Base-by-base conservation (phyloP, 139 green algal species). In the Chlamydomonas schloesseri region DNA sequence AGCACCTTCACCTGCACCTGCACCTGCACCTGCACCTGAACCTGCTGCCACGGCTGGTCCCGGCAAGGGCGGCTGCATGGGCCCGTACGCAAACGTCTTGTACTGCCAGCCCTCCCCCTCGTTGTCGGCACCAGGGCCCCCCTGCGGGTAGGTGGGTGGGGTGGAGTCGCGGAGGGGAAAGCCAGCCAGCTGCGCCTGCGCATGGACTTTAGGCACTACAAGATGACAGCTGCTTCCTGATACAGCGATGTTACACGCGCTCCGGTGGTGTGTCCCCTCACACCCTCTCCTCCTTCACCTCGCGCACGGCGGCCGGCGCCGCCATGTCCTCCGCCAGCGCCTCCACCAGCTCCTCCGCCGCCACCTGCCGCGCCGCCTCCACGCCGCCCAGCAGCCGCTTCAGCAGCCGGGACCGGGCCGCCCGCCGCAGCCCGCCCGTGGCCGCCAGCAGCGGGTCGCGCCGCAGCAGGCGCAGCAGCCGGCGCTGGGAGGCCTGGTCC, bases 71-170 rank as follows among this genome's bases (percentile, higher is more conserved):
- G 71, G 24, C 60, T 13, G 18, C 37, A 42, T n/a, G 55, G 81
- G 81, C 5, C 81, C 81, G 33, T 86, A 86, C 23, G 68, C 69
- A 23, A 86, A 86, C 0, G 68, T 86, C 68, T 86, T 86, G 53
- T 34, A 70, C 23, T 70, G 69, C 68, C 67, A 86, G n/a, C n/a
- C 57, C n/a, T 36, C 5, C n/a, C n/a, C n/a, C n/a, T n/a, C n/a
- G n/a, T n/a, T n/a, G n/a, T 55, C 34, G 31, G 8, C 50, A 29
- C 31, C n/a, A 6, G 11, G 23, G 28, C 28, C 14, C 34, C 2
- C 62, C 26, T 33, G 26, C 26, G n/a, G 67, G n/a, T 26, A 33
- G 26, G 62, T 69, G 62, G 23, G 26, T 8, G 42, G 28, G 17
- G 58, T 28, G 58, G 58, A 28, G 28, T 28, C 13, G 53, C 53